These are phyloP conservation scores for Apodospora peruviana DNA, from an alignment of 495 filamentous ascomycete species.

Conservation along the genomic window DNA sequence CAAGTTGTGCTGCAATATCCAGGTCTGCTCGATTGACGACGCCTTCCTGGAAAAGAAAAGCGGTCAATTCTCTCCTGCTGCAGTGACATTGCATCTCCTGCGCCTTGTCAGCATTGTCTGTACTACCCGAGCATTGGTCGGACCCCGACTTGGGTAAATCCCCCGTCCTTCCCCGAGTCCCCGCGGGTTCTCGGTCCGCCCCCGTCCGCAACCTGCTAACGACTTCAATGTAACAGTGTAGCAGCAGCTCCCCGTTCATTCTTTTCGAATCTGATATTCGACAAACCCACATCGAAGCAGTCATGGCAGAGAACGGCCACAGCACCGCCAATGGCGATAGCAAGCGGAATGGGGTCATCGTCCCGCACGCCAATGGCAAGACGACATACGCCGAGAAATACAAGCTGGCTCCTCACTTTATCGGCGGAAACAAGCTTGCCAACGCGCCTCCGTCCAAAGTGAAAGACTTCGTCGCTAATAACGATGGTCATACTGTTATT, in stretches of 20 bases:
- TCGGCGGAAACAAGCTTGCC: conserved; percentile 83
- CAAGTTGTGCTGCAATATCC: no score
- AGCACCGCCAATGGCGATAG: conserved; percentile 28
- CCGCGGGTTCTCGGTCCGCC: no score
- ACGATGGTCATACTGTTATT: conserved; percentile 96
- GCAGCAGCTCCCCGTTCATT: conserved; percentile 5
- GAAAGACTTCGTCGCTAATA: conserved; percentile 86
- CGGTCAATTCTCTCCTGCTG: background rate
- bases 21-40: no score
- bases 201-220: no score
- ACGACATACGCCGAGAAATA: conserved; percentile 66
- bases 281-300: conserved; percentile 12
- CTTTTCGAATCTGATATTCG: background rate
- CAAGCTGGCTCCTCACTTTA: conserved; percentile 85
- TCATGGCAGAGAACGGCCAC: conserved; percentile 44
- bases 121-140: no score
- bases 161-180: no score
- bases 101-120: no score
- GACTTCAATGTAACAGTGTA: conserved; percentile 5
- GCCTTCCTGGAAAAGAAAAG: background rate
- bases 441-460: conserved; percentile 73
- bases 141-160: no score
- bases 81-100: no score
- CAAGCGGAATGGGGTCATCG: conserved; percentile 25
- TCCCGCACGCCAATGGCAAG: conserved; percentile 44